A percentile compares a stretch with the other conserved stretches of the same genome.
Conservation (phyloP, 164 flowering plant species). For the Macadamia integrifolia region DNA sequence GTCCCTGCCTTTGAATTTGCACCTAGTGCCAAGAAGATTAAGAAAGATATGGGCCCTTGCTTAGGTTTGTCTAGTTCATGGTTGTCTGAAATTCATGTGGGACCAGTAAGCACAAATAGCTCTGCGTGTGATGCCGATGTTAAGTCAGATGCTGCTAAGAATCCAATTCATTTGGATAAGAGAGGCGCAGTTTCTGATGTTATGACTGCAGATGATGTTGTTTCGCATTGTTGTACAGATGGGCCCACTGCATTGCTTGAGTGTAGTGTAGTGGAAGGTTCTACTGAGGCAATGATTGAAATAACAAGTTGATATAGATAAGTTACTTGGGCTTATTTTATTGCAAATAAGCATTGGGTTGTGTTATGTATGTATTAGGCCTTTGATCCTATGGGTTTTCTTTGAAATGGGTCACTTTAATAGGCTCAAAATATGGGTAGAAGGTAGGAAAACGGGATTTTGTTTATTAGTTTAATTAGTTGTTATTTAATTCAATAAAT, state of each 20-base stretch:
- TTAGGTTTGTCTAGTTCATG: background rate
- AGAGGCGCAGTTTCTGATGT: background rate
- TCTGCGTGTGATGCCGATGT: background rate
- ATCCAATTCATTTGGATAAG: background rate
- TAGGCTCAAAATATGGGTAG: too few relatives aligned
- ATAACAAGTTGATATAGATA: background rate
- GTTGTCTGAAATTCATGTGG: background rate
- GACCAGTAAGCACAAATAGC: background rate
- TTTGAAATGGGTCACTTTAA: too few relatives aligned
- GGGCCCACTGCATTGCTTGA: background rate
- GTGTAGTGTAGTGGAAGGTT: constrained; percentile 13
- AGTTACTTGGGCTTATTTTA: too few relatives aligned
- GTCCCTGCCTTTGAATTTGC: too few relatives aligned
- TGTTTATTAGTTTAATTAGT: too few relatives aligned
- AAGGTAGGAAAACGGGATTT: too few relatives aligned
- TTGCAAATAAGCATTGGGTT: too few relatives aligned
- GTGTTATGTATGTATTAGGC: too few relatives aligned
- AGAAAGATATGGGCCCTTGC: too few relatives aligned
- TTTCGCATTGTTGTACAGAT: background rate
- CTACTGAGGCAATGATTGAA: constrained; percentile 4
- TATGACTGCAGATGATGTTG: background rate
- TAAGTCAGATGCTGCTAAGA: background rate
- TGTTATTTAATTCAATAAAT: too few relatives aligned
- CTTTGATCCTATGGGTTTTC: too few relatives aligned
- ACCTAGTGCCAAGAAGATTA: too few relatives aligned